Percentiles rank a stretch among this genome's conserved stretches.
Evolutionary conservation across 257 asterid species (phyloP).

Genomic region (Leptodermis oblonga): DNA sequence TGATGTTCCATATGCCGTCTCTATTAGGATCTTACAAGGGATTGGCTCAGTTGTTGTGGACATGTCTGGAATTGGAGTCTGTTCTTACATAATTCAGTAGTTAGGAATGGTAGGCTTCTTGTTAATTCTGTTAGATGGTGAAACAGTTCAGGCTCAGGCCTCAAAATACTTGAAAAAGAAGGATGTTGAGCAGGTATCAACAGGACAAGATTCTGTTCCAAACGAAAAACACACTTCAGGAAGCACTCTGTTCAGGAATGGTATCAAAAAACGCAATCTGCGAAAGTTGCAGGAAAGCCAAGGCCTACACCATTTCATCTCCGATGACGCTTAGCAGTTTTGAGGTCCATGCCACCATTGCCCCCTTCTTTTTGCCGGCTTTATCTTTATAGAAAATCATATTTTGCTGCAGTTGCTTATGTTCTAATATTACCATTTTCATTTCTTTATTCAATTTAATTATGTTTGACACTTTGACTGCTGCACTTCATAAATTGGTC

Average conservation of each 20-base stretch:
- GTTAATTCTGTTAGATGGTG: slow-evolving; percentile 24
- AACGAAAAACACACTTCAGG: slow-evolving; percentile 40
- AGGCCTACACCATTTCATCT: slow-evolving; percentile 23
- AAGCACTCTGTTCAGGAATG: slow-evolving; percentile 56
- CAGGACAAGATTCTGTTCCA: slow-evolving; percentile 21
- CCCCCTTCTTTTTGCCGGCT: background rate
- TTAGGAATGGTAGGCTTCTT: background rate
- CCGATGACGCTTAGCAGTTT: slow-evolving; percentile 14
- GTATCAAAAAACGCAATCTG: slow-evolving; percentile 52
- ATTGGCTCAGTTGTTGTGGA: background rate
- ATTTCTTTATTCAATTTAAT: background rate
- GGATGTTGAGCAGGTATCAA: slow-evolving; percentile 26
- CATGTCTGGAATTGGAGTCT: background rate
- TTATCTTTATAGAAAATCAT: slow-evolving; percentile 1
- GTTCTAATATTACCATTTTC: background rate
- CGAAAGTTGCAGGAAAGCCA: slow-evolving; percentile 45
- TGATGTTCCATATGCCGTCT: background rate
- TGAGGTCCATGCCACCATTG: slow-evolving; percentile 16
- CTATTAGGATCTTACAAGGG: background rate
- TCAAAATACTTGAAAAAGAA: slow-evolving; percentile 53
- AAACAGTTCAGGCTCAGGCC: slow-evolving; percentile 73
- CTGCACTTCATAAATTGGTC: background rate
- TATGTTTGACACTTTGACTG: background rate
- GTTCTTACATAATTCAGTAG: background rate
- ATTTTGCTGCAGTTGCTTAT: background rate